Evolutionary conservation across 495 filamentous ascomycete genomes (phyloP), one percentile per base, ranked within the genome.

Genomic region (Peziza echinospora): DNA sequence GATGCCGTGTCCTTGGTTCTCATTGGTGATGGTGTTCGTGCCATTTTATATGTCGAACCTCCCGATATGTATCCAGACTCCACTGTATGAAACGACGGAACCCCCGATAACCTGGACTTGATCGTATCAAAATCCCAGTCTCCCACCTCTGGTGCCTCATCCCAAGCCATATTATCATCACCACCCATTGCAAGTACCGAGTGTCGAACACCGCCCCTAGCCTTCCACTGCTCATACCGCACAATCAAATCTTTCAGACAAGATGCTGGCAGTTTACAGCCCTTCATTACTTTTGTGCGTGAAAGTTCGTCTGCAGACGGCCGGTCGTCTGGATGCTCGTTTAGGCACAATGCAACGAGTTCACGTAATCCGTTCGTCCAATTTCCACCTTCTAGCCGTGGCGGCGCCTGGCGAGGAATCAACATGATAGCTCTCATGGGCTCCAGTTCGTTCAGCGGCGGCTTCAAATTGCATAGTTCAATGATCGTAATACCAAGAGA

Each of bases 401-500:
- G 79, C 2, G 72, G 71, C 1, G 62, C 56, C 5, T 51, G 58
- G 10, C 53, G 44, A 16, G 57, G 57, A 41, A 60, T 60, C 19
- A 69, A 67, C 23, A 68, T 68, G 6, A 67, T 61, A 44, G 64
- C 62, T 37, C 72, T 66, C 39, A 71, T 78, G 57, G 63, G 67
- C 60, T 43, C 63, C 60, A 51, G 65, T 63, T 52, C 21, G 66
- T 59, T 58, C 72, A 75, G 26, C 0, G 89, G 89, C 5, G 89
- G 84, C 11, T 77, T 71, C 5, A 89, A 86, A 5, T 82, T 91
- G 0, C 89, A 91, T 54, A 94, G 81, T 61, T 97, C 89, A 53
- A 76, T 87, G 1, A 91, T 63, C 37, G 91, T 86, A 48, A 84
- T 84, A 13, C 86, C 87, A 60, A 84, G 92, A 1, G 87, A 84